Base-by-base conservation (phyloP, 371 early-diverging fungal genomes). In the Syncephalastrum racemosum region DNA sequence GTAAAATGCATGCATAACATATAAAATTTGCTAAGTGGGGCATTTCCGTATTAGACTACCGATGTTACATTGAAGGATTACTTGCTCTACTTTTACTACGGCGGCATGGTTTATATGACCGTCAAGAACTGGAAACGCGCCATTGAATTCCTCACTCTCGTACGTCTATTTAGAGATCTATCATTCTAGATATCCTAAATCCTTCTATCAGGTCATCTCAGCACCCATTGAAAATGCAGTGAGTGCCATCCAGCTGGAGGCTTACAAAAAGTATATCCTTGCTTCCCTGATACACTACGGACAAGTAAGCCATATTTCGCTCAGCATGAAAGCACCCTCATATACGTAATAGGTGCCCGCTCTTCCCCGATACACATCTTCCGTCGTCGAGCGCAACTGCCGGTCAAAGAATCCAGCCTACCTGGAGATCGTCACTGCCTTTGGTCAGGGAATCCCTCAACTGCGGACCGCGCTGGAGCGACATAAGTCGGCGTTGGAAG, bases 81-180 rank as follows among this genome's bases (percentile, higher is more conserved):
- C 64, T 66, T 92, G 40, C 75, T 86, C 25, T 90, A 91, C 70
- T 80, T 87, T 54, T 93, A 92, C 68, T 90, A 92, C 60, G 90
- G 90, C 41, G 87, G 85, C 19, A 84, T 90, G 75, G 60, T 90
- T 18, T 86, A 83, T 56, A 81, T 86, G 25, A 86, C 81, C 23
- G 77, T 86, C 56, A 87, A 90, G 58, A 59, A 79, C 12, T 88
- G 73, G 71, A 82, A 76, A 8, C 67, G 81, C 7, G 91, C 94
- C 1, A 58, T 86, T 15, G 81, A 87, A 14, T 82, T 87, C 49
- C 77, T 90, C 46, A 63, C 67, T 15, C 50, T 87, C 71, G 84
- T 80, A 73, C 6, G 42, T 48, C 12, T 41, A 18, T 22, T 12
- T 4, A 45, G 16, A 24, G 3, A 4, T 23, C 4, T 14, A 19